These are phyloP conservation scores for Leccinellum rugosiceps DNA, from an alignment of 768 basidiomycete genomes.

Conservation along the genomic window DNA sequence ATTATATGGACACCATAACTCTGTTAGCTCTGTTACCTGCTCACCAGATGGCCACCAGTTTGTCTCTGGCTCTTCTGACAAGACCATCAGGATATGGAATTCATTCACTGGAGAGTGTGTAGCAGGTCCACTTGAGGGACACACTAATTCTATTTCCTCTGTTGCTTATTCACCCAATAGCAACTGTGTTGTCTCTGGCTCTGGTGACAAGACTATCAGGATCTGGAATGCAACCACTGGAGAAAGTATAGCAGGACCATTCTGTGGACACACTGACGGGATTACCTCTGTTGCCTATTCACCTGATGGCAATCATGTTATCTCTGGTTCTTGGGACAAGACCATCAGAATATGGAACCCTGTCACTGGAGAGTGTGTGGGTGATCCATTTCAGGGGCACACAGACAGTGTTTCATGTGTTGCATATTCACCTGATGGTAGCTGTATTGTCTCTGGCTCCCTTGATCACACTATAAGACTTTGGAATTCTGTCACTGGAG, in stretches of 20 bases:
- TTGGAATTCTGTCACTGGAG: background rate
- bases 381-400: background rate
- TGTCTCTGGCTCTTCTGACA: too few species aligned
- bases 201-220: background rate
- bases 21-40: too few species aligned
- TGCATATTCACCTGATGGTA: background rate
- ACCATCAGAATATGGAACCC: background rate
- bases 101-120: too few species aligned
- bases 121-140: too few species aligned
- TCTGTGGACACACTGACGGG: background rate
- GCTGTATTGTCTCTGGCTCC: background rate
- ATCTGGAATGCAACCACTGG: background rate
- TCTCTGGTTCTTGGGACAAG: background rate
- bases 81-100: too few species aligned
- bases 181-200: background rate
- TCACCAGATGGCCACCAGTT: too few species aligned
- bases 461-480: background rate
- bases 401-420: background rate
- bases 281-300: background rate
- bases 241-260: background rate
- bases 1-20: too few species aligned
- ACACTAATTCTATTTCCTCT: too few species aligned
- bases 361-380: background rate
- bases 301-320: background rate
- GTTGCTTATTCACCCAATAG: too few species aligned